These are phyloP conservation scores for Ophiorrhiza pumila DNA, from an alignment of 257 asterid species.

Conservation along the genomic window DNA sequence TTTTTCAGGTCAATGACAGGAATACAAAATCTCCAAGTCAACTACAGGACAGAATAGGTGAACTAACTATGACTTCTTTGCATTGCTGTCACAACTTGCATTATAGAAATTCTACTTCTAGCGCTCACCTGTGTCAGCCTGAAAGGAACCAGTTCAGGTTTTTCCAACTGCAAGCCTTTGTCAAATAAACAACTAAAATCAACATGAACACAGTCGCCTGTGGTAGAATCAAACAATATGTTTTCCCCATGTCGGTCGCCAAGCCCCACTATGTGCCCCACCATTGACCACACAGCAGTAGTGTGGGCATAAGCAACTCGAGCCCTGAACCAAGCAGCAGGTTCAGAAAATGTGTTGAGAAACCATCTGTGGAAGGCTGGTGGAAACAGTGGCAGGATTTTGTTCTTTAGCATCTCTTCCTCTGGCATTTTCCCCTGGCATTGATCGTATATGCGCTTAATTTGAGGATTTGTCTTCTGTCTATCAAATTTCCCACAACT, in stretches of 20 bases:
- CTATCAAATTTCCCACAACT: slow-evolving; percentile 90
- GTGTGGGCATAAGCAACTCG: slow-evolving; percentile 92
- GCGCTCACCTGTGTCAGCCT: slow-evolving; percentile 84
- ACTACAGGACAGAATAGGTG: not conserved
- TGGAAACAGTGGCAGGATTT: slow-evolving; percentile 90
- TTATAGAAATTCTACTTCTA: not conserved
- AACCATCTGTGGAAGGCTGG: slow-evolving; percentile 97
- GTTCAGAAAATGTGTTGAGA: slow-evolving; percentile 88
- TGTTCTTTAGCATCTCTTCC: slow-evolving; percentile 81
- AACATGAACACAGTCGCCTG: slow-evolving; percentile 97
- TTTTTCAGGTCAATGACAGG: not conserved
- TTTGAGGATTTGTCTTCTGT: slow-evolving; percentile 85
- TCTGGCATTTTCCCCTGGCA: slow-evolving; percentile 76
- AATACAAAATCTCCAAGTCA: not conserved
- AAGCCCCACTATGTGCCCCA: slow-evolving; percentile 98
- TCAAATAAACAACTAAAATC: slow-evolving; percentile 98
- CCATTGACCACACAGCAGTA: slow-evolving; percentile 99
- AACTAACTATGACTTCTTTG: not conserved
- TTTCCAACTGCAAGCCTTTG: slow-evolving; percentile 92
- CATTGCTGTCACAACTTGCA: not conserved
- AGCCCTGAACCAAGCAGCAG: slow-evolving; percentile 99
- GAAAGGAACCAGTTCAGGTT: slow-evolving; percentile 97
- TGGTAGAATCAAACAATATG: slow-evolving; percentile 91
- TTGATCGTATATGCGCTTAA: slow-evolving; percentile 91
- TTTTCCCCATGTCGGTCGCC: slow-evolving; percentile 99